These are phyloP conservation scores for Aurantiochytrium sp. DNA, from an alignment of 108 stramenopile species.

Conservation along the genomic window DNA sequence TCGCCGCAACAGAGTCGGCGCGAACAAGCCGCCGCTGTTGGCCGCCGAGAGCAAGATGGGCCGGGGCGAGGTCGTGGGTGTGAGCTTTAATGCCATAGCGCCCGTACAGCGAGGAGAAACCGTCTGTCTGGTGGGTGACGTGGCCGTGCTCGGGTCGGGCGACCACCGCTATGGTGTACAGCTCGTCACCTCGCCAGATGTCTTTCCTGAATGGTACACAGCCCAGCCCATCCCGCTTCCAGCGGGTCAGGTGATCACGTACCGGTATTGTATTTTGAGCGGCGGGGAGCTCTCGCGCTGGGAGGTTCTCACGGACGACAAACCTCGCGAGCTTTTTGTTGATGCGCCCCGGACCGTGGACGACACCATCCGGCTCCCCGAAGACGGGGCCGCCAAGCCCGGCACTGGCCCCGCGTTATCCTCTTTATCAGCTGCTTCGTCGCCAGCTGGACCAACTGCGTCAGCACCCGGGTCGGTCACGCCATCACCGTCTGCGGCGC, in stretches of 20 bases:
- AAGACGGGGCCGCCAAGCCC: no score
- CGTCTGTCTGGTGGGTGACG: conserved; percentile 28
- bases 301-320: neutral
- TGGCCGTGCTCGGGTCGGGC: conserved; percentile 29
- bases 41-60: no score
- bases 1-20: no score
- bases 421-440: no score
- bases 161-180: conserved; percentile 14
- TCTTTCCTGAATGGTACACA: conserved; percentile 37
- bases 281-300: conserved; percentile 34
- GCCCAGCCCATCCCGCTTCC: neutral
- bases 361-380: neutral
- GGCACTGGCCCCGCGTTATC: no score
- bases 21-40: no score
- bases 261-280: conserved; percentile 30
- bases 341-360: neutral
- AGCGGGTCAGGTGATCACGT: neutral
- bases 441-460: no score
- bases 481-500: no score
- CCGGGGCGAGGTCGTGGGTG: neutral
- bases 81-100: conserved; percentile 31
- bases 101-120: conserved; percentile 30
- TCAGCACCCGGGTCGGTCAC: no score
- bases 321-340: neutral
- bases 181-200: conserved; percentile 31